Evolutionary conservation across 2,329 filamentous ascomycete species (phyloP).

Genomic region (Metarhizium guizhouense): DNA sequence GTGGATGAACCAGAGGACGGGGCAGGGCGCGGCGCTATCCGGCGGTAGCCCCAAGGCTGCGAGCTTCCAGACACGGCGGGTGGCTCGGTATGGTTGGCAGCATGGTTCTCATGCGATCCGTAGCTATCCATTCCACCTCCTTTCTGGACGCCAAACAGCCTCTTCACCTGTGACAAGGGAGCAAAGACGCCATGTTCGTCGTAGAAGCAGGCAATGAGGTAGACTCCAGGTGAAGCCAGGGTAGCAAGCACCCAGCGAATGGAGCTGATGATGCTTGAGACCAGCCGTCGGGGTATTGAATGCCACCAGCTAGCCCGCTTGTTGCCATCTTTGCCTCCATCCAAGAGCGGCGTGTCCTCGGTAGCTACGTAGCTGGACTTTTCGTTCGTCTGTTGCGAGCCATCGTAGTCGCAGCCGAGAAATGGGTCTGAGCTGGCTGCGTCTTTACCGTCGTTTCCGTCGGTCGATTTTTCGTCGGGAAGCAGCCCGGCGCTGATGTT

Average conservation of each 20-base stretch:
- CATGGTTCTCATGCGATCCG: not conserved
- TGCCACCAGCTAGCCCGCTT: constrained; percentile 40
- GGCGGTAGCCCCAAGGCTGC: constrained; percentile 18
- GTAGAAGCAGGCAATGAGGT: constrained; percentile 75
- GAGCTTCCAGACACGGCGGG: constrained; percentile 1
- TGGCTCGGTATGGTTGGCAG: not conserved
- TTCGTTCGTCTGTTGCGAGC: constrained; percentile 29
- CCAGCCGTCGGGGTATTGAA: constrained; percentile 58
- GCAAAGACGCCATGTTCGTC: constrained; percentile 73
- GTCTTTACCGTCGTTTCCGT: constrained; percentile 26
- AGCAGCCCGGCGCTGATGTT: constrained; percentile 40
- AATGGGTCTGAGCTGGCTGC: constrained; percentile 27
- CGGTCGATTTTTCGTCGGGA: constrained; percentile 28
- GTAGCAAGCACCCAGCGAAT: constrained; percentile 72
- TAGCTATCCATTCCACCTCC: constrained; percentile 23
- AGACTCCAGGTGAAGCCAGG: constrained; percentile 70
- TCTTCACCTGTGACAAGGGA: constrained; percentile 63
- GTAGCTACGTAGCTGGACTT: constrained; percentile 19
- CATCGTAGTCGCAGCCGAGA: constrained; percentile 25
- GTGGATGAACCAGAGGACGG: constrained; percentile 37
- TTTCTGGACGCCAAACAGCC: constrained; percentile 44
- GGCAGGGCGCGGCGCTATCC: constrained; percentile 16
- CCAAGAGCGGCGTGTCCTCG: constrained; percentile 60
- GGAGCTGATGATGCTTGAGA: constrained; percentile 63
- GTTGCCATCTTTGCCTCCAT: constrained; percentile 24